These are phyloP conservation scores for Botrytis porri DNA, from an alignment of 2,329 filamentous ascomycete species.

Conservation along the genomic window DNA sequence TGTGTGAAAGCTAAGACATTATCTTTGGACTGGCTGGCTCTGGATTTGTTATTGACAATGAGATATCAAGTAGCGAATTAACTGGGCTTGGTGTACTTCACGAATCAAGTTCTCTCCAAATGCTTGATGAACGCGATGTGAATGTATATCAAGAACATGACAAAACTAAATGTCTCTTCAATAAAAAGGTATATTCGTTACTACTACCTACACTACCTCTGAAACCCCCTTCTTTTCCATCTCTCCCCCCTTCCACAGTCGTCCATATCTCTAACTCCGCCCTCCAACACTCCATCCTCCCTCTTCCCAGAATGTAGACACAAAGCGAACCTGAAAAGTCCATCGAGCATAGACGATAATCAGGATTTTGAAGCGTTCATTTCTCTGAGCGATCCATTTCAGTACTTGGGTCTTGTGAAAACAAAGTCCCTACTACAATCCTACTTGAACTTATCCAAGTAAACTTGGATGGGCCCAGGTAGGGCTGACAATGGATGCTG, in stretches of 20 bases:
- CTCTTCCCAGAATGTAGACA: background rate
- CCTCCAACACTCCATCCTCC: background rate
- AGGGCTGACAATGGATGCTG: constrained; percentile 12
- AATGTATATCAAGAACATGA: background rate
- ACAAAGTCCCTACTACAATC: constrained; percentile 11
- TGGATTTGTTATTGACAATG: background rate
- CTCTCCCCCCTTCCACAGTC: background rate
- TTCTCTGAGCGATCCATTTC: constrained; percentile 14
- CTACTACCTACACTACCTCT: background rate
- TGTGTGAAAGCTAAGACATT: background rate
- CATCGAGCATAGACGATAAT: constrained; percentile 13
- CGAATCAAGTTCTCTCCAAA: rapidly evolving
- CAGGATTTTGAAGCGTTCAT: constrained; percentile 16
- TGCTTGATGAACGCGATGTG: background rate
- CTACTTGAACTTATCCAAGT: background rate
- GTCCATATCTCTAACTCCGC: no score
- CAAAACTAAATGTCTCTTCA: background rate
- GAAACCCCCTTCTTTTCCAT: background rate
- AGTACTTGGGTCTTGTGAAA: constrained; percentile 2
- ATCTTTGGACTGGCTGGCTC: background rate
- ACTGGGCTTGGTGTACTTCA: background rate
- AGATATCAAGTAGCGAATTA: background rate
- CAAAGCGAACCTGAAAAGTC: constrained; percentile 16
- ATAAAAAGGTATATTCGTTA: background rate
- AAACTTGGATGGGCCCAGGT: background rate